phyloP scores from a whole-genome alignment of 352 stramenopile genomes.

The Pythium coloratum region DNA sequence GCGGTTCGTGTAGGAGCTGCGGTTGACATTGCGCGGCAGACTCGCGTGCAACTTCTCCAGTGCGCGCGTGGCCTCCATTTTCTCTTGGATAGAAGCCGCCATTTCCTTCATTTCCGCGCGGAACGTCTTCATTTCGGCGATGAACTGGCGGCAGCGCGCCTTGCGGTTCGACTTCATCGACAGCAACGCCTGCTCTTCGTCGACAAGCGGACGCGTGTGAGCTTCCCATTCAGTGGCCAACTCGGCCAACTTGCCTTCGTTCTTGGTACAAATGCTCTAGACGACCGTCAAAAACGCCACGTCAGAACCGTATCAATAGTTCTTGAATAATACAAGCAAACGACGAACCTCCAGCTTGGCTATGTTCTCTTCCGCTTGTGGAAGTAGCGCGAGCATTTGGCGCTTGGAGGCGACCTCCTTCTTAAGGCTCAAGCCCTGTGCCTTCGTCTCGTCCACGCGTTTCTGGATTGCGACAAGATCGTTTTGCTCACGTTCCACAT shows the following conservation, averaged over 20 bases:
- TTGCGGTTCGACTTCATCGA: constrained; percentile 54
- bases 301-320: background rate
- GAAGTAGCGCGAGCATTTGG: constrained; percentile 62
- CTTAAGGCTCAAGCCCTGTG: constrained; percentile 36
- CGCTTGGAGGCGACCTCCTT: constrained; percentile 49
- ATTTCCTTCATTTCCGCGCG: constrained; percentile 69
- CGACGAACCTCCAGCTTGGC: constrained; percentile 52
- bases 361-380: constrained; percentile 67
- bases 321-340: background rate
- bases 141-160: constrained; percentile 50
- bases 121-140: constrained; percentile 69
- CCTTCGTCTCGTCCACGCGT: constrained; percentile 33
- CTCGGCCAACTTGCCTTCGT: constrained; percentile 46
- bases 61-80: constrained; percentile 52
- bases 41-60: constrained; percentile 63
- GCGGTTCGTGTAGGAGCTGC: constrained; percentile 82
- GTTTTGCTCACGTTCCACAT: constrained; percentile 16
- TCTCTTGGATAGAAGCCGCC: constrained; percentile 58
- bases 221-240: constrained; percentile 57
- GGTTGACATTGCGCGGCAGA: constrained; percentile 55
- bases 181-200: constrained; percentile 46
- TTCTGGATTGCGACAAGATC: constrained; percentile 14
- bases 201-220: constrained; percentile 42
- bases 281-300: background rate
- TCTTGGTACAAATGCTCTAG: constrained; percentile 53